Base-by-base conservation (phyloP, 129 eudicot species). In the Arctium lappa region DNA sequence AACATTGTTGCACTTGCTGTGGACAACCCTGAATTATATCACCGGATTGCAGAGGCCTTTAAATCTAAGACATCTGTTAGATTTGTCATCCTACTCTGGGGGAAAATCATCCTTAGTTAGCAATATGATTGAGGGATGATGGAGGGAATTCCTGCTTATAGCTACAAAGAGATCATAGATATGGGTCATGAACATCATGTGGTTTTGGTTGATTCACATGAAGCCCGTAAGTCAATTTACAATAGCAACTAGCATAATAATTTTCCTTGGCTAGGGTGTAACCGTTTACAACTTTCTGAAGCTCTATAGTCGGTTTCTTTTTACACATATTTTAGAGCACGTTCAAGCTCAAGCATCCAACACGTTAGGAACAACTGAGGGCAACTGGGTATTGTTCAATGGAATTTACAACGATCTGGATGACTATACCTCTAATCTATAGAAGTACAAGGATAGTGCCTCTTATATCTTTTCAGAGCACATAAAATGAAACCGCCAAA, bases 1-100 rank as follows among this genome's bases (percentile, higher is more conserved):
- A 73, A 82, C 94, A 95, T 98, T 90, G 90, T 93, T 75, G 99
- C 97, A 31, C 90, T 95, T 81, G 92, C 81, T 36, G 91, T 93
- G 90, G 99, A 95, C 81, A 91, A 86, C 88, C 95, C 99, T 78
- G 93, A 88, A 86, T 77, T 95, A 89, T 91, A 85, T 85, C 87
- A 86, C 73, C 94, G 89, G 37, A 86, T 95, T 72, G 88, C 85
- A 80, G 90, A 88, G 36, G 72, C 80, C 80, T 87, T 95, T 79
- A 62, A 31, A 34, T 76, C 97, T 12, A 88, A 77, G 72, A 94
- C 89, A 81, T 68, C 93, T 72, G 69, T 89, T 76, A 91, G 89
- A 84, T 95, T 93, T 85, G 74, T 90, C 30, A 87, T 95, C 50
- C 65, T 95, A 79, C 90, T 95, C 6, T 95, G 99, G 99, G 99